These are phyloP conservation scores for Collybiopsis luxurians DNA, from an alignment of 768 basidiomycete genomes.

Conservation along the genomic window DNA sequence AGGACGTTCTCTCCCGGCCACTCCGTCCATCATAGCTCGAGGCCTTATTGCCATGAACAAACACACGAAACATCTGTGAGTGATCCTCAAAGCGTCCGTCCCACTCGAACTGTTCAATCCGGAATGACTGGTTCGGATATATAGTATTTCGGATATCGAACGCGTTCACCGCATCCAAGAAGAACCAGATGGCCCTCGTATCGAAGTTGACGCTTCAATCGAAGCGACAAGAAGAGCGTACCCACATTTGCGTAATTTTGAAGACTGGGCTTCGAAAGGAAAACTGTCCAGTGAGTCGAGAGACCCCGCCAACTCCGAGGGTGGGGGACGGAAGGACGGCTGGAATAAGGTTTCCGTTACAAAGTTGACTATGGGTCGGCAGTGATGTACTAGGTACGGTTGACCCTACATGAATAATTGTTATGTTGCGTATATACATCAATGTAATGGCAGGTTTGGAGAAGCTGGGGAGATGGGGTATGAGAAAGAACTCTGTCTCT, in stretches of 20 bases:
- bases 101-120: too few species aligned
- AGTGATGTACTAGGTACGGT: background rate
- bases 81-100: too few species aligned
- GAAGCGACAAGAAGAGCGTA: background rate
- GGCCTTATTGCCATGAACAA: conserved; percentile 11
- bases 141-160: background rate
- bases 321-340: background rate
- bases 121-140: too few species aligned
- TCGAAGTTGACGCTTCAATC: background rate
- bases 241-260: background rate
- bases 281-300: too few species aligned
- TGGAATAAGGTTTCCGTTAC: background rate
- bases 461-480: too few species aligned
- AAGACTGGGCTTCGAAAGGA: background rate
- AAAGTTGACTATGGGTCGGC: background rate
- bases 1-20: conserved; percentile 15
- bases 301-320: too few species aligned
- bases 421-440: too few species aligned
- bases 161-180: background rate
- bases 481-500: too few species aligned
- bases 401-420: too few species aligned
- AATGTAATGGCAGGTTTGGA: too few species aligned
- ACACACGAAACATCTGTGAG: conserved; percentile 4
- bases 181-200: background rate
- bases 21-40: conserved; percentile 14